Base-by-base conservation (phyloP, 176 grass and related monocot species). In the Pharus latifolius region DNA sequence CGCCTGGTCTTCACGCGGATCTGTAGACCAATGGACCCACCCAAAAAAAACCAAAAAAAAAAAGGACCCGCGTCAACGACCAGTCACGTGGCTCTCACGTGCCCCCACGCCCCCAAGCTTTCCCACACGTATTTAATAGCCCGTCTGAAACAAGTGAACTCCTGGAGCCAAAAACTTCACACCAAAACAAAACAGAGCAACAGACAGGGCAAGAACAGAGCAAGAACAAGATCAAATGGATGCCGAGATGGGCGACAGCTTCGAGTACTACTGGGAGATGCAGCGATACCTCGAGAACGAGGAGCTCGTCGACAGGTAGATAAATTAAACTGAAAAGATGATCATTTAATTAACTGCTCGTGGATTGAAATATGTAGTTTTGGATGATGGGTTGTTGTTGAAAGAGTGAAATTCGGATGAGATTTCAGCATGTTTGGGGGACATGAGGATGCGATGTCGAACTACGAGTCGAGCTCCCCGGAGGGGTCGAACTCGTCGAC, bases 251-350 rank as follows among this genome's bases (percentile, higher is more conserved):
- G 83, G 77, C 4, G 77, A 81, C 57, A 81, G 66, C 77, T 95
- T 81, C 76, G 63, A 82, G 6, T 67, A 69, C 59, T 95, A 95
- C 80, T 95, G 91, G 91, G 91, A 95, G 77, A 95, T 68, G 56
- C 84, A 87, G 83, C 77, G 41, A 49, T 81, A 81, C 45, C 53
- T 90, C 1, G 83, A 87, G 18, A 67, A 37, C 6, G 91, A 90
- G 54, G 91, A 95, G 76, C 80, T 95, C 32, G 72, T 89, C 26
- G 22, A 75, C 78, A 87, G 91, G 87, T 95, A 65, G 13, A 38
- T 5, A 0, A 6, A 12, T 18, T 57, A 26, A 20, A 4, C 10
- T 2, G 41, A 29, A 29, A 15, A 2, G 25, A 14, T 75, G 56
- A 17, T 3, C 56, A 0, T 38, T 9, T 38, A 4, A 5, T 4